Base-by-base conservation (phyloP, 2,329 filamentous ascomycete species). In the Fusarium sp. region DNA sequence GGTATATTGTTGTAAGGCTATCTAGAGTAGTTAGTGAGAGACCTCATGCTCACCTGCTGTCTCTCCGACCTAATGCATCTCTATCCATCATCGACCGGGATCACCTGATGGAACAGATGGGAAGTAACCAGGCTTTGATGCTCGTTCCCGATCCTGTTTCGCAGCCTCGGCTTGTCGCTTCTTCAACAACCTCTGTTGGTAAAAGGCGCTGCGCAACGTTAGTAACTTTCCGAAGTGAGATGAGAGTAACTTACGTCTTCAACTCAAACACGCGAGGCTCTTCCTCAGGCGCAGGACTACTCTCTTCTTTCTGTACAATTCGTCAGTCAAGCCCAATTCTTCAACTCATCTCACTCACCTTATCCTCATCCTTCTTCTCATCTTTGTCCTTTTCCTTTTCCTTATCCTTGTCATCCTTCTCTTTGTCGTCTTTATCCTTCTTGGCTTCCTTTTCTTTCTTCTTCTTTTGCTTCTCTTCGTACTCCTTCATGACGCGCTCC, bases 211-310 rank as follows among this genome's bases (percentile, higher is more conserved):
- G 32, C 2, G 3, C 5, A 15, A 22, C 25, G 49, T 71, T 12
- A 70, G 38, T 27, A 12, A 49, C 52, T 16, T 25, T 29, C 8
- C 8, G 32, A 5, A 1, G 2, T 11, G 15, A 2, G 20, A 9
- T 6, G 8, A 14, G 12, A 10, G 5, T 29, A 3, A 43, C 73
- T 14, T 81, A 95, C 92, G 91, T 94, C 77, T 95, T 92, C 63
- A 98, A 84, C 71, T 92, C 89, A 81, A 96, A 99, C 5, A 97
- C 87, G 44, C 95, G 89, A 22, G 93, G 91, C 65, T 92, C 89
- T 65, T 92, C 90, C 34, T 67, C 67, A 11, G 76, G 56, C 1
- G 67, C 16, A 8, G 63, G 56, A 1, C 63, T 59, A 24, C 64
- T 61, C 15, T 76, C 67, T 34, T 73, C 67, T 29, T 78, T 62